Base-by-base conservation (phyloP, 2,329 filamentous ascomycete species). In the Aureobasidium mangrovei region DNA sequence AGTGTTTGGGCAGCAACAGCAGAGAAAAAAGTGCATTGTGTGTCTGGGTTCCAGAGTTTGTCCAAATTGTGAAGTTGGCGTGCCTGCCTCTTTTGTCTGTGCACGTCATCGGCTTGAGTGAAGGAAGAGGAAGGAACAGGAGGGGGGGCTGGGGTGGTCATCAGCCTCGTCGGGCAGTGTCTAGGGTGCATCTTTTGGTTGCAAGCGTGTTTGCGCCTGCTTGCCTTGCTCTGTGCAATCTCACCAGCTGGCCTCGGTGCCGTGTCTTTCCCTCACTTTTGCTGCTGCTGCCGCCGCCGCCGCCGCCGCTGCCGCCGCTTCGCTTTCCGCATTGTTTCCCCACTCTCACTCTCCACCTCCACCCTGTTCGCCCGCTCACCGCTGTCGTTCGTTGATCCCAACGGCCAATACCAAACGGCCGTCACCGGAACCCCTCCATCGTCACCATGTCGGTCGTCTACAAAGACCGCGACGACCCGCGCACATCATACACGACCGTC, bases 401-500 rank as follows among this genome's bases (percentile, higher is more conserved):
- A 53, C 49, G 49, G 49, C 49, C 49, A 44, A 28, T 38, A 43
- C 49, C 49, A 53, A 53, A 53, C 49, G 41, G 49, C 40, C 40
- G 39, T 44, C 49, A 12, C 32, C 40, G 31, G 49, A 43, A 29
- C 49, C 32, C 39, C 49, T 29, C 49, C 49, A 40, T 44, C 45
- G 39, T 44, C 45, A 54, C 24, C 54, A 73, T 73, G 72, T 76
- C 74, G 40, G 69, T 71, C 63, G 65, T 74, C 60, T 73, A 70
- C 64, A 71, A 67, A 57, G 72, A 75, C 60, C 62, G 49, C 63
- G 63, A 49, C 55, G 69, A 69, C 57, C 64, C 66, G 35, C 67
- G 72, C 52, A 73, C 69, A 58, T 18, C 18, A 35, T 77, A 75
- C 62, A 78, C 76, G 59, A 80, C 77, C 5, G 76, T 83, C 60